Conservation (phyloP, 2,329 filamentous ascomycete genomes). For the Acrodontium crateriforme region DNA sequence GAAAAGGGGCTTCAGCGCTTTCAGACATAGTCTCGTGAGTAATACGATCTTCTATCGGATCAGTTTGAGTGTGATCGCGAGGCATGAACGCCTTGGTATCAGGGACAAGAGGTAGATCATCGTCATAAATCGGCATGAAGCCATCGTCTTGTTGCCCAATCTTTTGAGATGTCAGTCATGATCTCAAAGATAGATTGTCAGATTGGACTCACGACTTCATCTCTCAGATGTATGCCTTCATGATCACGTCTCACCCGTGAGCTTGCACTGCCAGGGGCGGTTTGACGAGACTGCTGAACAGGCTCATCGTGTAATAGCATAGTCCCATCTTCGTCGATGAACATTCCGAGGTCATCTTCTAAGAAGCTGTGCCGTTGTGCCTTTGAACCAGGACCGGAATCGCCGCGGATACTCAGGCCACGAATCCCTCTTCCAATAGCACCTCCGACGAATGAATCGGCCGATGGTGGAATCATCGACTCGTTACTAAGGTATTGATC, state of each 20-base stretch:
- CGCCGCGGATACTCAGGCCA: constrained; percentile 21
- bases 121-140: constrained; percentile 17
- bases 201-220: constrained; percentile 22
- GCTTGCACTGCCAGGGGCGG: constrained; percentile 16
- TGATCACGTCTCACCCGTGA: constrained; percentile 29
- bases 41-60: constrained; percentile 1
- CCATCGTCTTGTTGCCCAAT: constrained; percentile 16
- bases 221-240: constrained; percentile 24
- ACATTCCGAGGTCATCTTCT: constrained; percentile 30
- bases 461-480: constrained; percentile 31
- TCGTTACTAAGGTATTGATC: too few species aligned
- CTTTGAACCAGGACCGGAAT: constrained; percentile 24
- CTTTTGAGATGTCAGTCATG: constrained; percentile 4
- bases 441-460: constrained; percentile 26
- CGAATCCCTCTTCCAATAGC: constrained; percentile 23
- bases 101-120: constrained; percentile 3
- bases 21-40: constrained; percentile 22
- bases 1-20: constrained; percentile 26
- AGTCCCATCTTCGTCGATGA: constrained; percentile 48
- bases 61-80: constrained; percentile 1
- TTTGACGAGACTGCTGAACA: constrained; percentile 6
- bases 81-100: constrained; percentile 17
- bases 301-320: constrained; percentile 21
- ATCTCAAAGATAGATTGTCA: neutral
- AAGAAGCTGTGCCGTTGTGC: constrained; percentile 32